phyloP scores from a whole-genome alignment of 2,329 filamentous ascomycete species.

The Phoma sp. region DNA sequence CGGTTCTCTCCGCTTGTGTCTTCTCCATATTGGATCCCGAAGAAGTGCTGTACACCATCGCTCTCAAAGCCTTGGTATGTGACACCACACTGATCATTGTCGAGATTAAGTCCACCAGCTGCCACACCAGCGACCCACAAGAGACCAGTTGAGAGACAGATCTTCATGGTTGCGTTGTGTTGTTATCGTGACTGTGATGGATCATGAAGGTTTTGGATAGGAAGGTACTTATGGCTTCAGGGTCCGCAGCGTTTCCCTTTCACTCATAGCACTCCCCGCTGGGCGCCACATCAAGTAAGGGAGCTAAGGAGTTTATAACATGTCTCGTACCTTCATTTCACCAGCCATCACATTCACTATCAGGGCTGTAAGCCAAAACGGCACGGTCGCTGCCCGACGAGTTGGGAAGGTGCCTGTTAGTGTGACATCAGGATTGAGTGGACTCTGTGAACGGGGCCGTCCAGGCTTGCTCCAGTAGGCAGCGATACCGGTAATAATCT shows the following conservation, averaged over 20 bases:
- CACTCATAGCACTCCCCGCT: neutral
- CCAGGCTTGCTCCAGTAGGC: neutral
- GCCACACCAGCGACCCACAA: slow-evolving; percentile 10
- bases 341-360: slow-evolving; percentile 1
- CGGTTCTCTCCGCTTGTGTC: slow-evolving; percentile 55
- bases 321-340: slow-evolving; percentile 9
- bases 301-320: slow-evolving; percentile 2
- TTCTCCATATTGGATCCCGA: slow-evolving; percentile 56
- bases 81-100: slow-evolving; percentile 30
- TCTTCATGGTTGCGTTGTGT: slow-evolving; percentile 15
- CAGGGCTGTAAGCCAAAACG: neutral
- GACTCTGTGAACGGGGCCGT: neutral
- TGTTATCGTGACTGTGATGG: neutral
- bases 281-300: slow-evolving; percentile 11
- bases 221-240: neutral
- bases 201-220: neutral
- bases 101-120: slow-evolving; percentile 10
- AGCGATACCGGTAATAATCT: neutral
- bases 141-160: slow-evolving; percentile 11
- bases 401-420: slow-evolving; percentile 7
- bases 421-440: slow-evolving; percentile 11
- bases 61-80: slow-evolving; percentile 53
- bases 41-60: slow-evolving; percentile 56
- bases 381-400: neutral
- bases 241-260: neutral